Evolutionary conservation across 805 yeast species (phyloP).

Genomic region (Kockiozyma suomiensis): DNA sequence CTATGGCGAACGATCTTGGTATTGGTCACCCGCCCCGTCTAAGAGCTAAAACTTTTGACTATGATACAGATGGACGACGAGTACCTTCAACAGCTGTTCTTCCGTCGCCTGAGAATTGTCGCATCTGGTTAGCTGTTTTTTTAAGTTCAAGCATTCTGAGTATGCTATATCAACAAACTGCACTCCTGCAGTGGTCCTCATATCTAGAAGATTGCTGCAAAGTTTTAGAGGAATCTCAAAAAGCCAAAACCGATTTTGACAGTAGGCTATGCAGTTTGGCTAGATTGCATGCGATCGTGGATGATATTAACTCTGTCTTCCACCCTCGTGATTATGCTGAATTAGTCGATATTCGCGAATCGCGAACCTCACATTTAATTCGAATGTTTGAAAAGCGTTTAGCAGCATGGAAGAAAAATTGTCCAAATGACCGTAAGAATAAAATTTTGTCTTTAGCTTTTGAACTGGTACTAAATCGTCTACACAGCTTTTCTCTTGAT

Average conservation of each 20-base stretch:
- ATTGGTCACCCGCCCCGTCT: constrained; percentile 54
- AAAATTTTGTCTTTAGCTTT: neutral
- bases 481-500: constrained; percentile 4
- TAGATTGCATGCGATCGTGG: constrained; percentile 9
- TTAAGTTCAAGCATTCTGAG: constrained; percentile 64
- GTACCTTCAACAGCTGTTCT: constrained; percentile 42
- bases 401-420: constrained; percentile 9
- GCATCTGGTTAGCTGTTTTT: constrained; percentile 61
- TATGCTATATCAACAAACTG: constrained; percentile 64
- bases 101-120: constrained; percentile 51
- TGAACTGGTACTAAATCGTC: neutral
- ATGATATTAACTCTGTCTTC: constrained; percentile 4
- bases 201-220: constrained; percentile 64
- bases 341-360: constrained; percentile 12
- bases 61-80: neutral
- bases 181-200: constrained; percentile 51
- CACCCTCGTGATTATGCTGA: constrained; percentile 12
- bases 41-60: constrained; percentile 28
- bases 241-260: constrained; percentile 3
- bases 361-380: constrained; percentile 4
- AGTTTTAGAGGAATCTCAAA: constrained; percentile 44
- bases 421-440: constrained; percentile 2
- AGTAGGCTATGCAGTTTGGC: neutral
- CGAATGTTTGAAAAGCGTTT: constrained; percentile 16
- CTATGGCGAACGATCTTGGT: constrained; percentile 76